Evolutionary conservation across 1,139 yeast genomes (phyloP).

Genomic region (Blastobotrys capitulatus): DNA sequence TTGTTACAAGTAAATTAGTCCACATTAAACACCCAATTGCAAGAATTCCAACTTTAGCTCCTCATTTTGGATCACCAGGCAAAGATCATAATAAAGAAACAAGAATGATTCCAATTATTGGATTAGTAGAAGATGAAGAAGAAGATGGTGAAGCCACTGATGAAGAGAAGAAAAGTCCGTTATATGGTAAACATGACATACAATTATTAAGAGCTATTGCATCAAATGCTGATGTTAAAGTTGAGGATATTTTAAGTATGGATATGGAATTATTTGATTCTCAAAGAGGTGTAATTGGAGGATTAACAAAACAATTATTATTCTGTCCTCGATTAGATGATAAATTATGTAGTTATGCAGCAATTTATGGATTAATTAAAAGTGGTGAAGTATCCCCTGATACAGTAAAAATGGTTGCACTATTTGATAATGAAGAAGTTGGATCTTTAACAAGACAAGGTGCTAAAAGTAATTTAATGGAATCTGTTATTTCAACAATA

Average conservation of each 20-base stretch:
- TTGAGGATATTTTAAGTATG: constrained; percentile 70
- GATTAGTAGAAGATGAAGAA: constrained; percentile 35
- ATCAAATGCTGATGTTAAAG: constrained; percentile 50
- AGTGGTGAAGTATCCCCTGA: constrained; percentile 27
- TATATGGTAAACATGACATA: constrained; percentile 66
- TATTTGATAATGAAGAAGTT: constrained; percentile 90
- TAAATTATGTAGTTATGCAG: constrained; percentile 82
- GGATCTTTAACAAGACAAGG: constrained; percentile 91
- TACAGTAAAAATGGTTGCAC: constrained; percentile 46
- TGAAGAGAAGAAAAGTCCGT: constrained; percentile 56
- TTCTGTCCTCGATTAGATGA: constrained; percentile 92
- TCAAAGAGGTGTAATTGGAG: constrained; percentile 81
- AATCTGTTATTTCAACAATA: constrained; percentile 65
- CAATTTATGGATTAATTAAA: constrained; percentile 56
- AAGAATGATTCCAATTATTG: constrained; percentile 84
- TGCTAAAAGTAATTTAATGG: constrained; percentile 83
- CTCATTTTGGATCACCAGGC: constrained; percentile 77
- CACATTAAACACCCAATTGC: constrained; percentile 80
- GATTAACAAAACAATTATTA: constrained; percentile 79
- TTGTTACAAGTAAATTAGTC: constrained; percentile 60
- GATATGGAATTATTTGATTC: constrained; percentile 82
- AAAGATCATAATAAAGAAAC: constrained; percentile 85
- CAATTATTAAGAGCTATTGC: constrained; percentile 71
- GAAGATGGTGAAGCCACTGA: constrained; percentile 36
- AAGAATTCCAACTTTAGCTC: constrained; percentile 91